Evolutionary conservation across 179 eudicot genomes (phyloP).

Genomic region (Monotropa hypopitys): DNA sequence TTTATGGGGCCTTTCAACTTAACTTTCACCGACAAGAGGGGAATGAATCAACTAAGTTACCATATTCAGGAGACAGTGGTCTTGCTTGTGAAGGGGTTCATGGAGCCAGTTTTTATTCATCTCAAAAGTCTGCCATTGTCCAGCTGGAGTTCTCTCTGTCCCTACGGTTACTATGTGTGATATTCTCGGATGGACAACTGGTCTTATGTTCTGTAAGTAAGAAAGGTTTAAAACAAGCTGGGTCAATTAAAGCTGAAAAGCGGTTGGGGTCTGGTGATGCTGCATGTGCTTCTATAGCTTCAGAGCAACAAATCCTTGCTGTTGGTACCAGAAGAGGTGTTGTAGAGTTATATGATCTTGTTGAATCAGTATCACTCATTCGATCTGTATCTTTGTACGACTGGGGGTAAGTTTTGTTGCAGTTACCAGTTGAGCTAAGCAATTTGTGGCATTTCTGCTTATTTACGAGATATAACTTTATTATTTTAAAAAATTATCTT

Average conservation of each 20-base stretch:
- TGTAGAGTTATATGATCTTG: conserved; percentile 75
- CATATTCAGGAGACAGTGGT: conserved; percentile 44
- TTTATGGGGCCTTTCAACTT: conserved; percentile 59
- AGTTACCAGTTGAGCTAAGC: conserved; percentile 3
- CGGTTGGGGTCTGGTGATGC: conserved; percentile 65
- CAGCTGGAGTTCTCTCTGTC: conserved; percentile 54
- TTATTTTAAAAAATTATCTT: too few species aligned
- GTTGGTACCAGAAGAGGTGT: conserved; percentile 81
- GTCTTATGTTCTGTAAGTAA: conserved; percentile 69
- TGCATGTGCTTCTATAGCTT: conserved; percentile 67
- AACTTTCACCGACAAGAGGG: conserved; percentile 26
- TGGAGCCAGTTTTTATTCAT: conserved; percentile 25
- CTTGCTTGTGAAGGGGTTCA: conserved; percentile 29
- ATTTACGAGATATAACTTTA: not conserved
- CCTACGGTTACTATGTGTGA: conserved; percentile 48
- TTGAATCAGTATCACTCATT: conserved; percentile 50
- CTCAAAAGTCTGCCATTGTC: conserved; percentile 36
- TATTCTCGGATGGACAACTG: conserved; percentile 68
- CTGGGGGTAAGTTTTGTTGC: conserved; percentile 76
- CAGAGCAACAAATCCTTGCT: conserved; percentile 83
- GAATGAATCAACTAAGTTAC: conserved; percentile 23
- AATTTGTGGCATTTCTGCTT: conserved; percentile 1
- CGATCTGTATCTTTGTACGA: conserved; percentile 81
- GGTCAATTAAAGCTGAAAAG: conserved; percentile 62
- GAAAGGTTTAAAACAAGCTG: conserved; percentile 69